Evolutionary conservation across 2,329 filamentous ascomycete genomes (phyloP).

Genomic region (Biscogniauxia sp.): DNA sequence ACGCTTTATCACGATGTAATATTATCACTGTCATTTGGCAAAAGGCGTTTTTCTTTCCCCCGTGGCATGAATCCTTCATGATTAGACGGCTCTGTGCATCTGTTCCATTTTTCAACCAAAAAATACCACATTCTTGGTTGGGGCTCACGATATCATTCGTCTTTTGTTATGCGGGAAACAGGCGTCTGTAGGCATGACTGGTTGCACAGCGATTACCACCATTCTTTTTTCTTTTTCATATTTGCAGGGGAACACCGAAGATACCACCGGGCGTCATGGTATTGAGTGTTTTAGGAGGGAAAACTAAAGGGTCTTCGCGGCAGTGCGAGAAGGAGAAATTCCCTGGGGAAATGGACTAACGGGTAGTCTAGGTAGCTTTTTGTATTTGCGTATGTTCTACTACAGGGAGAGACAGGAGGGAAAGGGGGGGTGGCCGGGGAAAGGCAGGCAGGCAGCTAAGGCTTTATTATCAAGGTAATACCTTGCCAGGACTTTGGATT

Average conservation of each 20-base stretch:
- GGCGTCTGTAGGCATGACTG: background rate
- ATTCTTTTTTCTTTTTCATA: background rate
- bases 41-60: constrained; percentile 15
- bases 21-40: constrained; percentile 25
- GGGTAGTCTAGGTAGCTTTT: background rate
- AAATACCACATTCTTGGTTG: constrained; percentile 11
- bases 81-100: constrained; percentile 19
- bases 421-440: background rate
- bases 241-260: background rate
- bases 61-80: constrained; percentile 23
- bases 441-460: background rate
- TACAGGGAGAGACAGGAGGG: background rate
- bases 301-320: background rate
- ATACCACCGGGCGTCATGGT: background rate
- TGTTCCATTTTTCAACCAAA: constrained; percentile 10
- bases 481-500: background rate
- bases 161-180: background rate
- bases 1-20: constrained; percentile 31
- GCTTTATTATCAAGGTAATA: background rate
- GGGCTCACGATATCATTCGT: constrained; percentile 6
- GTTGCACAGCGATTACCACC: background rate
- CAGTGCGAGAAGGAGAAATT: background rate
- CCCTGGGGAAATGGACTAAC: background rate
- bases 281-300: background rate
- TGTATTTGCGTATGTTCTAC: background rate